phyloP scores from a whole-genome alignment of 352 stramenopile species.

The Phytopythium oedochilum region DNA sequence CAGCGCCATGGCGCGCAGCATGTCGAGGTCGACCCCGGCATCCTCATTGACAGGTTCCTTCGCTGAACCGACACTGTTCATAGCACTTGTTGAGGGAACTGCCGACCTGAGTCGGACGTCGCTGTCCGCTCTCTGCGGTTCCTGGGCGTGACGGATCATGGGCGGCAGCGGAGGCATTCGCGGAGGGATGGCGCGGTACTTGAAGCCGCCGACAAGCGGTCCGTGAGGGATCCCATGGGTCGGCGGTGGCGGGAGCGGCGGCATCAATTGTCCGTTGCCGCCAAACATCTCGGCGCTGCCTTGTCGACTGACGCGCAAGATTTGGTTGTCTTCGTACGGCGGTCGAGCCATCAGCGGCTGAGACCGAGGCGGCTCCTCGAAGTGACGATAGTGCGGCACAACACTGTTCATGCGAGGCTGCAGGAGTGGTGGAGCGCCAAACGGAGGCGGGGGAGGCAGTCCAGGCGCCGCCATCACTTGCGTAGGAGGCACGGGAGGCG shows the following conservation, averaged over 20 bases:
- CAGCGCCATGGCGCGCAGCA: conserved; percentile 57
- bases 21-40: conserved; percentile 49
- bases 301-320: conserved; percentile 70
- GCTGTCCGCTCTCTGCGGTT: neutral
- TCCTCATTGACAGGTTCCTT: conserved; percentile 7
- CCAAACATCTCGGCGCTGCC: conserved; percentile 51
- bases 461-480: neutral
- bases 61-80: neutral
- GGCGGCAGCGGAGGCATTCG: neutral
- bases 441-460: neutral
- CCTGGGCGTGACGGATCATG: neutral
- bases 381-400: neutral
- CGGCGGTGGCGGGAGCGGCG: neutral
- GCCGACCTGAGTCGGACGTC: neutral
- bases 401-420: conserved; percentile 1
- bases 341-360: conserved; percentile 6
- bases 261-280: conserved; percentile 10
- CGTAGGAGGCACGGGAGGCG: neutral
- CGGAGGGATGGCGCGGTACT: conserved; percentile 25
- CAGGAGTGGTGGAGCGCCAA: conserved; percentile 1
- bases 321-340: conserved; percentile 45
- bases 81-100: neutral
- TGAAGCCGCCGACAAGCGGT: conserved; percentile 26
- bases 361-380: neutral
- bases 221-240: neutral